Conservation (phyloP, 202 grass and related monocot species). For the Zoysia matrella region DNA sequence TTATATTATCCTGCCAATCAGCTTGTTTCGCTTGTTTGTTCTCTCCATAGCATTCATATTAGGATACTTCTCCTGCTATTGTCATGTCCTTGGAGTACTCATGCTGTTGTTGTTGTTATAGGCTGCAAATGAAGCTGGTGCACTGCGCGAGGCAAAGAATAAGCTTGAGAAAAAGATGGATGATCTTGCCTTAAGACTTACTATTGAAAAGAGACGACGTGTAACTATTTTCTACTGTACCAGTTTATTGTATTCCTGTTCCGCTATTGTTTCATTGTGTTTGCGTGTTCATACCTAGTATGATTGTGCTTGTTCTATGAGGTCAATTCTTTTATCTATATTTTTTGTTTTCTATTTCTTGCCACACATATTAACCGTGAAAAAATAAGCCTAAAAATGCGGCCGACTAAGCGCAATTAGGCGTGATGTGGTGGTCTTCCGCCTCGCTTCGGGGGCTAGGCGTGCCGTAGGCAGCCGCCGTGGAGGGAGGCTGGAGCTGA, state of each 20-base stretch:
- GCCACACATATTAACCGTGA: background rate
- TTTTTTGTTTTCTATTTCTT: constrained; percentile 17
- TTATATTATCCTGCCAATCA: background rate
- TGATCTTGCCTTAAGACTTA: constrained; percentile 87
- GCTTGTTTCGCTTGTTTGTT: constrained; percentile 33
- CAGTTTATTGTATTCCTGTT: background rate
- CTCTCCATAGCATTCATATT: constrained; percentile 1
- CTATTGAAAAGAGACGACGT: constrained; percentile 81
- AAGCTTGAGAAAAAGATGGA: constrained; percentile 97
- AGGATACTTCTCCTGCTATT: constrained; percentile 6
- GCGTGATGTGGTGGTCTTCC: no score
- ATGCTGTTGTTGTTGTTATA: constrained; percentile 46
- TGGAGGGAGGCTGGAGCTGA: no score
- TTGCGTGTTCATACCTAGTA: background rate
- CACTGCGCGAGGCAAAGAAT: constrained; percentile 92
- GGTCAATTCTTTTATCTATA: background rate
- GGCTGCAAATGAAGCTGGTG: constrained; percentile 98
- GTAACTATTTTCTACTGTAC: constrained; percentile 47
- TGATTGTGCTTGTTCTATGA: constrained; percentile 20
- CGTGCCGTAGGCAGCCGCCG: no score
- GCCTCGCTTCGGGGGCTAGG: no score
- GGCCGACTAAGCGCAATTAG: no score
- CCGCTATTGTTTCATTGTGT: background rate
- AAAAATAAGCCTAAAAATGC: no score
- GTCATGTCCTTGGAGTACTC: constrained; percentile 30